Percentiles rank a stretch among this genome's conserved stretches.
Evolutionary conservation across 75 land plant species (phyloP).

Genomic region (Cupressus sempervirens): DNA sequence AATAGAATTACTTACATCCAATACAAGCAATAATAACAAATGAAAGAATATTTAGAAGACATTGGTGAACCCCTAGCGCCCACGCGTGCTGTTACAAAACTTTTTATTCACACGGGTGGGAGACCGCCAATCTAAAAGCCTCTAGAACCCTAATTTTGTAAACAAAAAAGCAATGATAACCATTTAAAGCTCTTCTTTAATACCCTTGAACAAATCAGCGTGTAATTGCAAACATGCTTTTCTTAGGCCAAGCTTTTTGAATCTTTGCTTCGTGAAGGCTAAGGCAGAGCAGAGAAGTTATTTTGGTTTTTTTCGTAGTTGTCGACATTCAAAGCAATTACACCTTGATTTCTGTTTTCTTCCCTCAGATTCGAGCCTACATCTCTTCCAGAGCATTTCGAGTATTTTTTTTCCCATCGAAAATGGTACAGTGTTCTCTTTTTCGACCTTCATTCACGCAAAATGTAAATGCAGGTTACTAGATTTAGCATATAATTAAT

Average conservation of each 20-base stretch:
- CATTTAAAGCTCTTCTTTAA: no score
- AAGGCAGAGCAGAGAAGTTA: background rate
- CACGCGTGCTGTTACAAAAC: no score
- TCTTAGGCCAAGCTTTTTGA: background rate
- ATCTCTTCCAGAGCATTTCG: background rate
- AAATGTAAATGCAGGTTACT: background rate
- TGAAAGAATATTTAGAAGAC: no score
- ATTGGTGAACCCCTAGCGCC: no score
- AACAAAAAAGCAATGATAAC: no score
- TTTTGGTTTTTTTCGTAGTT: background rate
- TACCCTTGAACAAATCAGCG: no score
- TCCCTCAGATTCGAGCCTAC: background rate
- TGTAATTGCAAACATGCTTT: no score
- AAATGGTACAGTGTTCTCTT: background rate
- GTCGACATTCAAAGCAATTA: background rate
- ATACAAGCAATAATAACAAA: no score
- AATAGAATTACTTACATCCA: no score
- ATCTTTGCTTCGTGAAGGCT: background rate
- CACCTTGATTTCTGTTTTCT: background rate
- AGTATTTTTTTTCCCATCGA: background rate
- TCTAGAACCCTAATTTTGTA: no score
- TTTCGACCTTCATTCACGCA: background rate
- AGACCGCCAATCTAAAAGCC: no score
- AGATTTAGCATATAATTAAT: background rate
- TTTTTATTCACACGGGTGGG: no score